phyloP scores from a whole-genome alignment of 2,329 filamentous ascomycete species.

The Rosellinia necatrix region DNA sequence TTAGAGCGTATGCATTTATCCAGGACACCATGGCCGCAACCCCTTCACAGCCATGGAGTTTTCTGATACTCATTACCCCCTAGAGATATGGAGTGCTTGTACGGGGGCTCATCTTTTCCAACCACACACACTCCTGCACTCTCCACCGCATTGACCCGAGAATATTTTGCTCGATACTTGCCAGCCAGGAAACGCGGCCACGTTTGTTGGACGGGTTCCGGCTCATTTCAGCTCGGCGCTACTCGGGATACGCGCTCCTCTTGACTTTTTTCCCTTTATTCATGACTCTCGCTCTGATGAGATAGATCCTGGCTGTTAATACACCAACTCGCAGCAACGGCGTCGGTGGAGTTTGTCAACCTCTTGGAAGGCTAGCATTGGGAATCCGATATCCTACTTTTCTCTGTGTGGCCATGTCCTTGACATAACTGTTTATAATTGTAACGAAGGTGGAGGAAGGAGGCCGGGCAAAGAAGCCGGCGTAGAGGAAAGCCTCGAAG shows the following conservation, averaged over 20 bases:
- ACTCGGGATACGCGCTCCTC: constrained; percentile 34
- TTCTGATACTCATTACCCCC: not conserved
- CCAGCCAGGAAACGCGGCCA: constrained; percentile 9
- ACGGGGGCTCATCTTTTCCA: constrained; percentile 2
- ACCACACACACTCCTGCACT: constrained; percentile 5
- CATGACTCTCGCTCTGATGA: constrained; percentile 44
- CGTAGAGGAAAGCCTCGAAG: constrained; percentile 25
- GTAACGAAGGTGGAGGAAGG: constrained; percentile 7
- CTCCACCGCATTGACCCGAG: constrained; percentile 5
- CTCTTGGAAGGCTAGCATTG: constrained; percentile 41
- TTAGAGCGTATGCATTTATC: constrained; percentile 28
- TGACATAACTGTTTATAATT: constrained; percentile 40
- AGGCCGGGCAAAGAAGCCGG: constrained; percentile 4
- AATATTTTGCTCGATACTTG: constrained; percentile 17
- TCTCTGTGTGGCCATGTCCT: constrained; percentile 34
- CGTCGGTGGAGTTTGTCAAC: constrained; percentile 38
- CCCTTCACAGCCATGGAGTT: not conserved
- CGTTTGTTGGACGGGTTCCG: constrained; percentile 13
- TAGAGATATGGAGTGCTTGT: constrained; percentile 4
- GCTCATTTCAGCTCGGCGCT: constrained; percentile 32
- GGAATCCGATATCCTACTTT: constrained; percentile 37
- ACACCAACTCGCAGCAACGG: constrained; percentile 42
- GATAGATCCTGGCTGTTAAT: constrained; percentile 43
- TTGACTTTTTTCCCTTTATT: constrained; percentile 36
- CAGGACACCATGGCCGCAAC: constrained; percentile 23